A percentile compares a stretch with the other conserved stretches of the same genome.
Evolutionary conservation across 352 stramenopile species (phyloP).

Genomic region (Aphanomyces stellatus): DNA sequence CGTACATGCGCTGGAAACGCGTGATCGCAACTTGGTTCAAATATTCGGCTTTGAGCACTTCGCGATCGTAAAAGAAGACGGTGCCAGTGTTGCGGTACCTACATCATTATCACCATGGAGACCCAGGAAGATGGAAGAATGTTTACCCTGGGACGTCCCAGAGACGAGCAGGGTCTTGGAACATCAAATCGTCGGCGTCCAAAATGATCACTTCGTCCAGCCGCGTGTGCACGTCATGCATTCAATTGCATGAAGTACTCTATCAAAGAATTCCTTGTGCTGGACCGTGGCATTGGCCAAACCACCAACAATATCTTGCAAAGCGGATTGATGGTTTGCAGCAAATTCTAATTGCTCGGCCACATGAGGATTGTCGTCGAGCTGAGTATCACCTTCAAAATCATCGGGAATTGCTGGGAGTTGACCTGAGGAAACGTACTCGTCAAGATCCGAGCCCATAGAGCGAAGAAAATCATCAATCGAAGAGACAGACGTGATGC

Average conservation of each 20-base stretch:
- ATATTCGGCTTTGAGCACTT: constrained; percentile 7
- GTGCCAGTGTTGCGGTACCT: constrained; percentile 13
- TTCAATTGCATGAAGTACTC: constrained; percentile 40
- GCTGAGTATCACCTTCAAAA: constrained; percentile 27
- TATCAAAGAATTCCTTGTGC: constrained; percentile 28
- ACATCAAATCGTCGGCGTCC: constrained; percentile 41
- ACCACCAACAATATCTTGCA: constrained; percentile 26
- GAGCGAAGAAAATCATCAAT: constrained; percentile 35
- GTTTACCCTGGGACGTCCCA: constrained; percentile 24
- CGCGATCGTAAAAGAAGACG: constrained; percentile 19
- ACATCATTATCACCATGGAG: neutral
- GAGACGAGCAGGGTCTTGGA: constrained; percentile 37
- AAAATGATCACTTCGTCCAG: constrained; percentile 40
- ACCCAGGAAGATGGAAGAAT: neutral
- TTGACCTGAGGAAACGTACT: constrained; percentile 28
- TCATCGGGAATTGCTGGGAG: constrained; percentile 34
- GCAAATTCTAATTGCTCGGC: too few species aligned
- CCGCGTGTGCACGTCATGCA: constrained; percentile 30
- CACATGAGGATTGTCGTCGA: too few species aligned
- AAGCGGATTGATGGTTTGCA: too few species aligned
- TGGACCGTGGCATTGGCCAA: constrained; percentile 10
- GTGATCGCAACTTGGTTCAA: constrained; percentile 1
- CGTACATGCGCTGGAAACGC: neutral
- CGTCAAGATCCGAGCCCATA: constrained; percentile 29
- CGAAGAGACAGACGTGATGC: constrained; percentile 33